These are phyloP conservation scores for Chaetoscypha palmicola DNA, from an alignment of 2,329 filamentous ascomycete genomes.

Conservation along the genomic window DNA sequence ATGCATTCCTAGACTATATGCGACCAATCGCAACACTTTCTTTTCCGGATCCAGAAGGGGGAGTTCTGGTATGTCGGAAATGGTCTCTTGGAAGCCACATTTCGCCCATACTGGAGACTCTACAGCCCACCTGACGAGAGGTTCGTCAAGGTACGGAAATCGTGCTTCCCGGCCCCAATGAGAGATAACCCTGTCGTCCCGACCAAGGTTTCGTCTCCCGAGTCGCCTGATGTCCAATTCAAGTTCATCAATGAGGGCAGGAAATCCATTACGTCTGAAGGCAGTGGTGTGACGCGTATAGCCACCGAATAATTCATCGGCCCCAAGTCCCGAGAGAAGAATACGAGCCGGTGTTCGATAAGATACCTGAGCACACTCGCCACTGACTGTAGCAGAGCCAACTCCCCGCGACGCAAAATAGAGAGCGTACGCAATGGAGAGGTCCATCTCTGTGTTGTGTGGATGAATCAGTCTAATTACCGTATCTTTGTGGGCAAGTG, in stretches of 20 bases:
- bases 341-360: conserved; percentile 73
- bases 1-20: conserved; percentile 64
- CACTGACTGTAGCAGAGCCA: conserved; percentile 29
- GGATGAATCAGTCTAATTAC: conserved; percentile 78
- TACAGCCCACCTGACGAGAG: conserved; percentile 75
- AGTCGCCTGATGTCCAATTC: conserved; percentile 78
- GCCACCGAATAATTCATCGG: conserved; percentile 92
- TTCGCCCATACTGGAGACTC: conserved; percentile 71
- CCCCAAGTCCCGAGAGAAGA: conserved; percentile 84
- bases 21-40: conserved; percentile 69
- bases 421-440: conserved; percentile 88
- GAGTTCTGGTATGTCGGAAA: conserved; percentile 22
- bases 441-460: conserved; percentile 97
- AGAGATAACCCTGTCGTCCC: conserved; percentile 85
- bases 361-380: conserved; percentile 11
- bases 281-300: conserved; percentile 80
- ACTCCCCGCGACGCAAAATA: conserved; percentile 86
- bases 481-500: conserved; percentile 56
- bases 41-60: conserved; percentile 67
- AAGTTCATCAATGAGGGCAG: conserved; percentile 71
- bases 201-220: conserved; percentile 87
- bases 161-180: conserved; percentile 84
- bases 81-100: conserved; percentile 63
- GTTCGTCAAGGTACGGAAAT: conserved; percentile 87
- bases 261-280: conserved; percentile 61